Evolutionary conservation across 129 eudicot species (phyloP), one percentile per base, ranked within the genome.

Genomic region (Logfia minima): DNA sequence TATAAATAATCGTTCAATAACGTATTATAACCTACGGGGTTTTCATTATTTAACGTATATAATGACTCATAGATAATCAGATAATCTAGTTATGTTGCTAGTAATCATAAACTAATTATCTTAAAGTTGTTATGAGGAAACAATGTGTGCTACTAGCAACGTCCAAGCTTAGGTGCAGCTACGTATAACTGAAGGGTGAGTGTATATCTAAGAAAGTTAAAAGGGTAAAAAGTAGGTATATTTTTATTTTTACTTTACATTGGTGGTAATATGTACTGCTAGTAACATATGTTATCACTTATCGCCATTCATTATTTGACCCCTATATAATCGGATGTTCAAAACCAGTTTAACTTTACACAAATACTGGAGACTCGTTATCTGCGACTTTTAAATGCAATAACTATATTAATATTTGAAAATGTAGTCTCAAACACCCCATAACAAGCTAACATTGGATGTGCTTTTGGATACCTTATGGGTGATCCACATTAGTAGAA

Each of bases 401-500:
- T 58, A 58, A 58, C 18, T 4, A 62, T 4, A 61, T 26, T 18
- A 9, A 37, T 31, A 37, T 26, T 34, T 59, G 37, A 68, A 26
- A 0, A 10, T 1, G 21, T 28, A 62, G 10, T 62, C 68, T 13
- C 68, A 62, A 62, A 9, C 68, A 24, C 18, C n/a, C 35, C 35
- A 2, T 37, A 21, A 37, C 28, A 63, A 8, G 23, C 66, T 32
- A 51, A 31, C 26, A 70, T 5, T n/a, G 70, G 70, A 61, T 22
- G 10, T 17, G 56, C 5, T 55, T 72, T 32, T 8, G 5, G 18
- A 68, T 70, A 94, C 98, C 98, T 89, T 86, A 86, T 94, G 98
- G 41, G 97, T 87, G 60, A 94, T 76, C 97, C 96, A 94, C 92
- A 94, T 86, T 76, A 94, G 82, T 14, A 86, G 84, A 75, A 94